Conservation (phyloP, 345 rosid genomes). For the Murraya koenigii region DNA sequence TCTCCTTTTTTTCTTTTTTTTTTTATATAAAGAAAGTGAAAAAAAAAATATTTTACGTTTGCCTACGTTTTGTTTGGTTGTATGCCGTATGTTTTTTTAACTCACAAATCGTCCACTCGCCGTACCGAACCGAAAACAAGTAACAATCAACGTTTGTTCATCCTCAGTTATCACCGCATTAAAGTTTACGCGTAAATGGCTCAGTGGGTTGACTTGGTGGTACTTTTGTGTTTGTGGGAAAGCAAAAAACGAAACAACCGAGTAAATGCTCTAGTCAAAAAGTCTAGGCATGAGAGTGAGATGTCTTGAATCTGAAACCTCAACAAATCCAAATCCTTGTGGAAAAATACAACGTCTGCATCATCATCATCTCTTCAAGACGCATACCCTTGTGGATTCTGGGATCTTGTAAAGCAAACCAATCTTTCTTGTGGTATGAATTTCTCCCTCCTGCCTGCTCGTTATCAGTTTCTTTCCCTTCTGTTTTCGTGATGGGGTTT, state of each 20-base stretch:
- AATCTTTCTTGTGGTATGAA: neutral
- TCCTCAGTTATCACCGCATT: too few relatives aligned
- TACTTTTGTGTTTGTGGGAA: too few relatives aligned
- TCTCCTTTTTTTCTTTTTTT: too few relatives aligned
- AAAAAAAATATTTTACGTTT: too few relatives aligned
- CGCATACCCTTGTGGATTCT: neutral
- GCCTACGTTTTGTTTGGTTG: too few relatives aligned
- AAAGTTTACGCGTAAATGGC: constrained; percentile 19
- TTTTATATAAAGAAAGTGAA: too few relatives aligned
- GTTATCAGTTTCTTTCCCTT: constrained; percentile 1
- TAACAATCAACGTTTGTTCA: too few relatives aligned
- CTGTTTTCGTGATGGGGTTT: constrained; percentile 10
- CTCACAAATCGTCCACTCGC: too few relatives aligned
- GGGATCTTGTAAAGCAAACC: neutral
- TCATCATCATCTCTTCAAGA: neutral
- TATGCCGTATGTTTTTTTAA: too few relatives aligned
- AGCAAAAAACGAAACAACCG: constrained; percentile 11
- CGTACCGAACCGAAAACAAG: too few relatives aligned
- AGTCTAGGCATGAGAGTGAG: constrained; percentile 8
- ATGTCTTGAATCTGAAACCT: neutral
- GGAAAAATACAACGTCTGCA: neutral
- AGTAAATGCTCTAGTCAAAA: constrained; percentile 9
- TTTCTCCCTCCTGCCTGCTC: neutral
- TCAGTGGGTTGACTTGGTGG: constrained; percentile 9
- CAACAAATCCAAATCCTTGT: neutral